These are phyloP conservation scores for Gardenia jasminoides DNA, from an alignment of 257 asterid genomes.

Conservation along the genomic window DNA sequence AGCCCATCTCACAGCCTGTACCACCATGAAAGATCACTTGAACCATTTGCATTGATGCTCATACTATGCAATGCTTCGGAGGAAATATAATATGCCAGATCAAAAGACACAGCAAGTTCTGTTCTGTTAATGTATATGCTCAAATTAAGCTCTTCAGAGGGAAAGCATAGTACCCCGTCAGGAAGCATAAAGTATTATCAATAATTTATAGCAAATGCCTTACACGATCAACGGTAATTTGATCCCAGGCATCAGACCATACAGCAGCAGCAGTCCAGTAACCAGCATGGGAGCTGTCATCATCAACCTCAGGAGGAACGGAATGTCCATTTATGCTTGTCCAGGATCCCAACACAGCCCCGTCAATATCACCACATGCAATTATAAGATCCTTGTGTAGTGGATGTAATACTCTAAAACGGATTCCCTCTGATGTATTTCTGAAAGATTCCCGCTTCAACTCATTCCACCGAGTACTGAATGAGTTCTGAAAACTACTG, in stretches of 20 bases:
- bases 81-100: background rate
- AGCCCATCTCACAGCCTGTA: background rate
- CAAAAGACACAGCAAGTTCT: background rate
- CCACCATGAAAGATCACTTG: background rate
- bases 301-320: conserved; percentile 61
- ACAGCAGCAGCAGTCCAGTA: conserved; percentile 95
- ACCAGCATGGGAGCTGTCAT: conserved; percentile 69
- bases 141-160: background rate
- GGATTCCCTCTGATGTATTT: conserved; percentile 40
- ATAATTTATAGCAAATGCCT: conserved; percentile 32
- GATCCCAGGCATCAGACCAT: conserved; percentile 98
- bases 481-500: conserved; percentile 72
- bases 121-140: background rate
- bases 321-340: conserved; percentile 51
- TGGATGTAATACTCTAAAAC: conserved; percentile 57
- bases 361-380: conserved; percentile 90
- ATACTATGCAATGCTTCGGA: background rate
- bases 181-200: background rate
- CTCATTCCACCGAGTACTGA: conserved; percentile 51
- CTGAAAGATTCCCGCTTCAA: conserved; percentile 42
- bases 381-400: conserved; percentile 44
- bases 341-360: conserved; percentile 93
- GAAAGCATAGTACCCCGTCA: background rate
- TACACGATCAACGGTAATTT: conserved; percentile 82
- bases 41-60: background rate